Base-by-base conservation (phyloP, 2,329 filamentous ascomycete species). In the Phialophora macrospora region DNA sequence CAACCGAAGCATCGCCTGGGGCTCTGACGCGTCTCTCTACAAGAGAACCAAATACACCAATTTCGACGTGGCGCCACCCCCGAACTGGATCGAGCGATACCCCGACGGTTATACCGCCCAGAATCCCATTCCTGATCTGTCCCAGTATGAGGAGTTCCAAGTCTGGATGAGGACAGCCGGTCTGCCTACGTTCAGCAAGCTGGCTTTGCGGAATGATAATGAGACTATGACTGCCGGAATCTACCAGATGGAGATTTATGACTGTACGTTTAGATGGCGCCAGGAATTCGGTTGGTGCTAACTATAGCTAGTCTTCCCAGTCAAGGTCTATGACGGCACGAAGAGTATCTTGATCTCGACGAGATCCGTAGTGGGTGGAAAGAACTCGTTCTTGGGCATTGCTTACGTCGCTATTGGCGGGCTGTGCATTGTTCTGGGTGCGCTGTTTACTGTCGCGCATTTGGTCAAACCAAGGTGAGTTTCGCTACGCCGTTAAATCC, bases 111-210 rank as follows among this genome's bases (percentile, higher is more conserved):
- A 97, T 75, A 88, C 85, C 2, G 77, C 81, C 0, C 79, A 85
- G 0, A 83, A 84, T 59, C 86, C 85, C 1, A 88, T 92, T 24
- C 92, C 93, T 0, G 80, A 95, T 72, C 77, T 98, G 20, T 84
- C 89, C 68, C 80, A 87, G 0, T 89, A 92, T 80, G 90, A 97
- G 77, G 87, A 88, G 51, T 96, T 99, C 77, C 93, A 97, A 80
- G 93, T 98, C 24, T 99, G 95, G 95, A 99, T 99, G 95, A 88
- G 95, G 73, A 96, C 96, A 1, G 95, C 95, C 26, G 95, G 94
- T 64, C 81, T 98, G 73, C 95, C 95, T 0, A 90, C 90, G 4
- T 99, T 99, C 77, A 97, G 91, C 85, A 99, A 99, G 81, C 83
- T 99, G 55, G 92, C 92, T 54, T 86, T 90, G 77, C 86, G 93